Evolutionary conservation across 495 filamentous ascomycete genomes (phyloP).

Genomic region (Lophium mytilinum): DNA sequence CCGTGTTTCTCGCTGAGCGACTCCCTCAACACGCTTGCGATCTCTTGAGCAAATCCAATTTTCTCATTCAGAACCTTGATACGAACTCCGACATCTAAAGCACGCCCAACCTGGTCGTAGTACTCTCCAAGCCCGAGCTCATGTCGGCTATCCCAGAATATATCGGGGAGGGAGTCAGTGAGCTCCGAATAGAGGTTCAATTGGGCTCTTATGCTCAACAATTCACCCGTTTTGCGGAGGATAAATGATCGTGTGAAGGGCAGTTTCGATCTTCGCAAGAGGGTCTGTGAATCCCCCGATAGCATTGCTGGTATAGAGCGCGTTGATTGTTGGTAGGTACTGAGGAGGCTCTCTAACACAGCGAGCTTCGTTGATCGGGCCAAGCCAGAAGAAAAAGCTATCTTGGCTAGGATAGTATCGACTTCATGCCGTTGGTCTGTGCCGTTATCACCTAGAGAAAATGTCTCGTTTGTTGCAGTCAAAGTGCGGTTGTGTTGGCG

Average conservation of each 20-base stretch:
- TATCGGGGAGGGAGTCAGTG: slow-evolving; percentile 87
- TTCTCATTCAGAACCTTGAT: slow-evolving; percentile 92
- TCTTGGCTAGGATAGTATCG: slow-evolving; percentile 80
- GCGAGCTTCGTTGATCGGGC: slow-evolving; percentile 91
- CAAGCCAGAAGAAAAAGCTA: slow-evolving; percentile 94
- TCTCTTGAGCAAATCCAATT: slow-evolving; percentile 96
- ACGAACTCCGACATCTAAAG: slow-evolving; percentile 84
- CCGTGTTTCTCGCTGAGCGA: slow-evolving; percentile 84
- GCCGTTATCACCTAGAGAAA: slow-evolving; percentile 24
- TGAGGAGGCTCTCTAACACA: slow-evolving; percentile 79
- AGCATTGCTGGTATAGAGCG: slow-evolving; percentile 65
- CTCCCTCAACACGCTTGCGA: slow-evolving; percentile 80
- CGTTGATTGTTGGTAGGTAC: slow-evolving; percentile 76
- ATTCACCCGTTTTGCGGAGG: slow-evolving; percentile 84
- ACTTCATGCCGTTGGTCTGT: slow-evolving; percentile 37
- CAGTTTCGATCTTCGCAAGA: slow-evolving; percentile 26
- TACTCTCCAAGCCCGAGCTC: slow-evolving; percentile 81
- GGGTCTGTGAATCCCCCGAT: slow-evolving; percentile 48
- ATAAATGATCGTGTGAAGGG: slow-evolving; percentile 72
- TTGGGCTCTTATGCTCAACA: slow-evolving; percentile 84
- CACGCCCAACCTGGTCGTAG: slow-evolving; percentile 84
- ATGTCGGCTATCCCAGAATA: slow-evolving; percentile 91
- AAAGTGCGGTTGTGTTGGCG: background rate
- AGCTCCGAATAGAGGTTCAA: slow-evolving; percentile 95
- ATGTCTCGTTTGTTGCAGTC: background rate